Percentiles rank a stretch among this genome's conserved stretches.
These are phyloP conservation scores for Russula ochroleuca DNA, from an alignment of 768 basidiomycete genomes.

Conservation along the genomic window DNA sequence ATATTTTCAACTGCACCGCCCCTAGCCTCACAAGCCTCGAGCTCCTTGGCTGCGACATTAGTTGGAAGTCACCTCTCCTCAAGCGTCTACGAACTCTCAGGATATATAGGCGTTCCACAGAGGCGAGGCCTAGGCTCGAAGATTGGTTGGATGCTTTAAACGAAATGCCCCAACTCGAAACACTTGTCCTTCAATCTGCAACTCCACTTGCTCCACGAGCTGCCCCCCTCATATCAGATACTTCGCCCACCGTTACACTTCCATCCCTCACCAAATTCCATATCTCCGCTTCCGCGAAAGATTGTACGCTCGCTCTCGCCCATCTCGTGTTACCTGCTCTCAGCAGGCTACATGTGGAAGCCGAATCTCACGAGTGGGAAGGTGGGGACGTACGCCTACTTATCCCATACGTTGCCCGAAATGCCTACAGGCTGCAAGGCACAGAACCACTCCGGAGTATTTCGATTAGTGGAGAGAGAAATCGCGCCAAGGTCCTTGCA, in stretches of 20 bases:
- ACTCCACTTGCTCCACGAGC: neutral
- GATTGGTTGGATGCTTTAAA: conserved; percentile 22
- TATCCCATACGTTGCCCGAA: neutral
- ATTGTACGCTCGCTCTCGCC: neutral
- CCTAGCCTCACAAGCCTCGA: neutral
- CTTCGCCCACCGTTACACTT: neutral
- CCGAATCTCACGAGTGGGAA: neutral
- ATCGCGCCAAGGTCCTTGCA: neutral
- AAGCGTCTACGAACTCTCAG: conserved; percentile 7
- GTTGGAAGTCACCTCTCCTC: conserved; percentile 10
- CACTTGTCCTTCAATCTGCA: conserved; percentile 5
- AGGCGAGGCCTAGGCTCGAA: neutral
- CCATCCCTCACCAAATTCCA: neutral
- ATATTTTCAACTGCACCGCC: neutral
- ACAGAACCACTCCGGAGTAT: conserved; percentile 5
- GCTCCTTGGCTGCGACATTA: neutral
- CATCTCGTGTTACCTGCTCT: conserved; percentile 18
- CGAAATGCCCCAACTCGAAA: conserved; percentile 11
- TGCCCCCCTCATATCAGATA: neutral
- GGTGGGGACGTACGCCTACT: neutral
- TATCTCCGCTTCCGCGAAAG: neutral
- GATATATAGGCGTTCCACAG: neutral
- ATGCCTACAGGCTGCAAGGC: conserved; percentile 7
- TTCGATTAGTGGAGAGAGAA: neutral
- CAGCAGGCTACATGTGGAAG: neutral